These are phyloP conservation scores for Eutypella sp. DNA, from an alignment of 2,329 filamentous ascomycete species.

Conservation along the genomic window DNA sequence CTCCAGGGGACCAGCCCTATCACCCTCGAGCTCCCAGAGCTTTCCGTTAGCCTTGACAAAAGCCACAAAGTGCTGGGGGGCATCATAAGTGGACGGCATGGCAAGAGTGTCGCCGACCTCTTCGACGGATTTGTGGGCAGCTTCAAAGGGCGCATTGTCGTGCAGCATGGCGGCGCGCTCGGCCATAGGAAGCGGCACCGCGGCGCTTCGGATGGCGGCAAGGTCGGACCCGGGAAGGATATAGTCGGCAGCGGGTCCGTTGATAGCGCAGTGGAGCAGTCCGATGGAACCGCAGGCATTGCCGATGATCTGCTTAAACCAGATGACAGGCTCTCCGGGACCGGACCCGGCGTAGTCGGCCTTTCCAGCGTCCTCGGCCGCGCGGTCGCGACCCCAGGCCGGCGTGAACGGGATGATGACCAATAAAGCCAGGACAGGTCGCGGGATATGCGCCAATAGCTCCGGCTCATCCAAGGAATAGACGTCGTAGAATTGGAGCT, in stretches of 20 bases:
- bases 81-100: conserved; percentile 54
- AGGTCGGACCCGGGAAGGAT: conserved; percentile 52
- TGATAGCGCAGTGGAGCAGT: conserved; percentile 67
- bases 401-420: conserved; percentile 69
- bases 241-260: conserved; percentile 55
- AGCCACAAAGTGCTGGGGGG: conserved; percentile 75
- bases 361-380: conserved; percentile 30
- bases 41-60: conserved; percentile 66
- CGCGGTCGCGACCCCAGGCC: conserved; percentile 26
- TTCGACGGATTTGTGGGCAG: conserved; percentile 67
- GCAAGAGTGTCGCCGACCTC: conserved; percentile 61
- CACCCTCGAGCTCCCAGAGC: conserved; percentile 78
- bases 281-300: conserved; percentile 80
- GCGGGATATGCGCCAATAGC: conserved; percentile 70
- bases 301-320: conserved; percentile 82
- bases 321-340: conserved; percentile 62
- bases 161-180: conserved; percentile 67
- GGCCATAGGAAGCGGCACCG: conserved; percentile 55
- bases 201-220: conserved; percentile 54
- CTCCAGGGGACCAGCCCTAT: conserved; percentile 67
- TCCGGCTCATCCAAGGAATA: conserved; percentile 74
- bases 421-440: conserved; percentile 71
- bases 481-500: conserved; percentile 74
- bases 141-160: conserved; percentile 63
- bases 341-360: conserved; percentile 30